Conservation (phyloP, 768 basidiomycete species). For the Suillus americanus region DNA sequence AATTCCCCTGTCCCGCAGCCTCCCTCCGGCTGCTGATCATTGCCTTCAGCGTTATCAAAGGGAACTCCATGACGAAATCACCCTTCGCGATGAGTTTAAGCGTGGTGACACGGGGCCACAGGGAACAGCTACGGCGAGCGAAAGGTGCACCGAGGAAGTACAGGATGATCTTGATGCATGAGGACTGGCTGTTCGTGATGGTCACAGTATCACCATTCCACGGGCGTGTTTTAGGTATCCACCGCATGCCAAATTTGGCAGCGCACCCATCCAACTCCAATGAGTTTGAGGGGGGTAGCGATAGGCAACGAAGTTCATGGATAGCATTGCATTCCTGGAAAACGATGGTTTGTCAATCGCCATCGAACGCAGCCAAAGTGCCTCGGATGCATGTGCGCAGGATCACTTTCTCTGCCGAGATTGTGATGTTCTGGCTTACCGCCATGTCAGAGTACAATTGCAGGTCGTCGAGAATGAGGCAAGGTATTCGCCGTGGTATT, state of each 20-base stretch:
- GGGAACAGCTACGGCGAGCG: neutral
- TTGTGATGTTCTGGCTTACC: neutral
- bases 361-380: neutral
- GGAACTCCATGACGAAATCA: neutral
- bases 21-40: neutral
- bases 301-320: neutral
- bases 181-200: neutral
- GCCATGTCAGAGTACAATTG: neutral
- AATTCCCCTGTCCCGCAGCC: neutral
- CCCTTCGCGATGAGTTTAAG: neutral
- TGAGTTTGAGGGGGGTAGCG: neutral
- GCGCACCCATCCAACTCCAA: neutral
- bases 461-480: neutral
- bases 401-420: neutral
- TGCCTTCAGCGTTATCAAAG: neutral
- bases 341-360: neutral
- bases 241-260: neutral
- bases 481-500: neutral
- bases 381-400: neutral
- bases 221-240: too few species aligned
- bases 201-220: neutral
- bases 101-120: neutral
- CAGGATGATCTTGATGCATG: neutral
- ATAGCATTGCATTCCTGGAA: neutral
- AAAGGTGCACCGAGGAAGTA: neutral